These are phyloP conservation scores for Hibiscus mutabilis DNA, from an alignment of 345 rosid species.

Conservation along the genomic window DNA sequence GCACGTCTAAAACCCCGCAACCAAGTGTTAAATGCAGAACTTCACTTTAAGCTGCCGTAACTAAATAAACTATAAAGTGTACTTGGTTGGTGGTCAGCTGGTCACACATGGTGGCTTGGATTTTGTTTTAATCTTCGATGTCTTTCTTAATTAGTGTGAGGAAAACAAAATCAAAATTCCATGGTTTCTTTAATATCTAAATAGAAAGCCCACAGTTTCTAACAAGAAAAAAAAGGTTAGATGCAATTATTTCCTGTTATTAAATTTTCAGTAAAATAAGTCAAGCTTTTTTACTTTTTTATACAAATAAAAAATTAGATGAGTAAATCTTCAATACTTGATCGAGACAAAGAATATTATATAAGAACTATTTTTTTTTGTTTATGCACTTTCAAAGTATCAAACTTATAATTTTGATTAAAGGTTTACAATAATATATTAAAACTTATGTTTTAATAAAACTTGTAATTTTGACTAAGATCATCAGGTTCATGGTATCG, in stretches of 20 bases:
- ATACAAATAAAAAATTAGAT: no score
- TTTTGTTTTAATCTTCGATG: neutral
- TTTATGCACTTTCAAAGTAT: no score
- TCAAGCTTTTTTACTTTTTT: neutral
- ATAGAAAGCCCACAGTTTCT: neutral
- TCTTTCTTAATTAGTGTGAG: neutral
- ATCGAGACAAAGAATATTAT: no score
- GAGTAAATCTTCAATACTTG: no score
- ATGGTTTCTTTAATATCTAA: neutral
- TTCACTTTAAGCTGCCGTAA: neutral
- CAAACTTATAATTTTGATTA: no score
- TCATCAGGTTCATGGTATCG: no score
- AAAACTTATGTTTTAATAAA: no score
- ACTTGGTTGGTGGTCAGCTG: neutral
- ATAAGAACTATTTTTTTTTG: no score
- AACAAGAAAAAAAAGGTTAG: neutral
- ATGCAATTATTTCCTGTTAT: neutral
- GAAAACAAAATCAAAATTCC: neutral
- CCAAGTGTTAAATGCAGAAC: neutral
- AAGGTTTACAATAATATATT: no score
- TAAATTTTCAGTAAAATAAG: neutral
- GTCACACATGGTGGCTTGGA: neutral
- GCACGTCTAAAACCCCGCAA: no score
- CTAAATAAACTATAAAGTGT: neutral
- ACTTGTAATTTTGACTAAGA: no score